Evolutionary conservation across 2,329 filamentous ascomycete genomes (phyloP).

Genomic region (Capronia coronata): DNA sequence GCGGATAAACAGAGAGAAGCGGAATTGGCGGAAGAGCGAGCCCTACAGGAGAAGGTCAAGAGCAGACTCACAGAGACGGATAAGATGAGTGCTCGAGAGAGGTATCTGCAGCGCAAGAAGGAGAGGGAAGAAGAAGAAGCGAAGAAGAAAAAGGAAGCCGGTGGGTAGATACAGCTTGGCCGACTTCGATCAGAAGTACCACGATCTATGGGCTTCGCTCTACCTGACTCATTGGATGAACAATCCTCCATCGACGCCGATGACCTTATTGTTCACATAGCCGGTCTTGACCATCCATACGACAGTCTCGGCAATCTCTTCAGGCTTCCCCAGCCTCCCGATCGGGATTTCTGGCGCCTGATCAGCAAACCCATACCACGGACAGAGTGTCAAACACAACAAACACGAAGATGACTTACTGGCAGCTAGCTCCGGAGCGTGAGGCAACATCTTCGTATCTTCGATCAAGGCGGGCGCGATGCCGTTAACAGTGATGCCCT

Average conservation of each 20-base stretch:
- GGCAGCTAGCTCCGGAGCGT: constrained; percentile 28
- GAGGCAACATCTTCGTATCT: constrained; percentile 42
- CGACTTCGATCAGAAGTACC: background rate
- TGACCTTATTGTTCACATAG: constrained; percentile 45
- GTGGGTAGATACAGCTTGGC: background rate
- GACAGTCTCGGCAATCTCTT: constrained; percentile 45
- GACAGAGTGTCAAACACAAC: background rate
- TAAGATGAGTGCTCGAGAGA: constrained; percentile 55
- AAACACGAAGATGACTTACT: constrained; percentile 8
- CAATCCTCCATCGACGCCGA: constrained; percentile 39
- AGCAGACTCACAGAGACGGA: constrained; percentile 53
- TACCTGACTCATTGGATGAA: constrained; percentile 31
- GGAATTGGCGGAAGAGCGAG: constrained; percentile 49
- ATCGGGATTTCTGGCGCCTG: constrained; percentile 37
- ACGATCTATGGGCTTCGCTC: background rate
- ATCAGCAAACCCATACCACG: constrained; percentile 2
- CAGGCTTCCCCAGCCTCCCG: constrained; percentile 40
- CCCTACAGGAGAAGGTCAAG: constrained; percentile 51
- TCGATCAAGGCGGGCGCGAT: constrained; percentile 45
- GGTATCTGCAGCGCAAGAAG: constrained; percentile 55
- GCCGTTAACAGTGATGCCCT: constrained; percentile 45
- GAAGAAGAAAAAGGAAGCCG: constrained; percentile 21
- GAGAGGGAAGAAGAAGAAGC: constrained; percentile 41
- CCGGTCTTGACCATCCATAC: constrained; percentile 43
- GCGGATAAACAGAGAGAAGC: constrained; percentile 52